These are phyloP conservation scores for Sequoia sempervirens DNA, from an alignment of 75 land plant species.

Conservation along the genomic window DNA sequence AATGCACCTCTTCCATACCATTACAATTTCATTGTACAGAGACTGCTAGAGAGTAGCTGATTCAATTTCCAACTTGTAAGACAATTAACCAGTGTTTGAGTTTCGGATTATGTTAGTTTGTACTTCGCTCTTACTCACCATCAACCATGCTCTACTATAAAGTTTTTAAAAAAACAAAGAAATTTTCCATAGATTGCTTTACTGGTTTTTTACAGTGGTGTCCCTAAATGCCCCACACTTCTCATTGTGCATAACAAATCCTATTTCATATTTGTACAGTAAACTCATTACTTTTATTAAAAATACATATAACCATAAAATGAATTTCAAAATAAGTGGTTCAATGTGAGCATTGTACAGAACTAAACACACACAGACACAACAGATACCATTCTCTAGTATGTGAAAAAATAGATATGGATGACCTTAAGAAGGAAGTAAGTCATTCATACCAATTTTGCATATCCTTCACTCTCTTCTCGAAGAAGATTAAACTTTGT, in stretches of 20 bases:
- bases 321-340: background rate
- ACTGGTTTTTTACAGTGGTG: background rate
- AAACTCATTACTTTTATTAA: background rate
- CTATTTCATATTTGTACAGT: background rate
- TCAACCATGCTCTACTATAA: background rate
- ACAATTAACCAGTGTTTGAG: background rate
- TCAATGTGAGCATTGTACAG: background rate
- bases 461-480: conserved; percentile 99
- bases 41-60: background rate
- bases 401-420: background rate
- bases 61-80: background rate
- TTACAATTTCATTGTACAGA: background rate
- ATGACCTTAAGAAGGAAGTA: background rate
- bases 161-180: background rate
- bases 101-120: background rate
- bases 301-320: background rate
- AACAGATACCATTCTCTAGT: background rate
- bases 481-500: conserved; percentile 97
- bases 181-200: background rate
- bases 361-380: background rate
- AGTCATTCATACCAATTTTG: conserved; percentile 73
- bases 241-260: background rate
- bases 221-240: background rate
- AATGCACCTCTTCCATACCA: background rate
- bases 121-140: background rate